Evolutionary conservation across 2,329 filamentous ascomycete genomes (phyloP).

Genomic region (Epicoccum sorghinum): DNA sequence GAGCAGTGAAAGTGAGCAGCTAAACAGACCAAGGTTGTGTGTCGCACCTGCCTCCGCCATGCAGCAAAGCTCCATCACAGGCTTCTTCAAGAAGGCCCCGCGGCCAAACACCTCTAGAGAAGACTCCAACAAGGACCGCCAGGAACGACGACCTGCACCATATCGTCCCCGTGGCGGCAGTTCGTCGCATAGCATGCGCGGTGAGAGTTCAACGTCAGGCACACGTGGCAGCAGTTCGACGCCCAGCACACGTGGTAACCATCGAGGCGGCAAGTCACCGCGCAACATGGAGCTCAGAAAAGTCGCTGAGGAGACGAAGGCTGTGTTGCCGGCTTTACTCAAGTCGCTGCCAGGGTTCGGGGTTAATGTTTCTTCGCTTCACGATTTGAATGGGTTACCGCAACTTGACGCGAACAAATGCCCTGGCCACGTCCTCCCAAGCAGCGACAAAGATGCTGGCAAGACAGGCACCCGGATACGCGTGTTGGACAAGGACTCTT

Average conservation of each 20-base stretch:
- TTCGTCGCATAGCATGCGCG: constrained; percentile 5
- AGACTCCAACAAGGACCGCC: constrained; percentile 1
- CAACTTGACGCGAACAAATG: constrained; percentile 28
- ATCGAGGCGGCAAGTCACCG: constrained; percentile 25
- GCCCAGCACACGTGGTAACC: constrained; percentile 12
- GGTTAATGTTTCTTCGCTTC: constrained; percentile 24
- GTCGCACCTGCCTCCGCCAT: constrained; percentile 13
- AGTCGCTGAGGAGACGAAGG: constrained; percentile 35
- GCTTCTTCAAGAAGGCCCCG: constrained; percentile 22
- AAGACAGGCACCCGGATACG: constrained; percentile 34
- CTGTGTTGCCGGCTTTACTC: constrained; percentile 30
- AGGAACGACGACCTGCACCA: constrained; percentile 20
- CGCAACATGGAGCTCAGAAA: constrained; percentile 32
- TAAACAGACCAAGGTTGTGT: neutral
- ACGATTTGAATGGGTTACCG: constrained; percentile 22
- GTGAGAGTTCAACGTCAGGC: neutral
- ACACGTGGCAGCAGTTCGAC: neutral
- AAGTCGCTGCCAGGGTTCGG: constrained; percentile 24
- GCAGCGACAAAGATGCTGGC: constrained; percentile 21
- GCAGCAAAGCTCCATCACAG: constrained; percentile 31
- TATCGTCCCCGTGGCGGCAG: constrained; percentile 16
- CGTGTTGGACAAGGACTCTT: constrained; percentile 42
- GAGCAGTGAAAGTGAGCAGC: too few relatives aligned
- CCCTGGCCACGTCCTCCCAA: constrained; percentile 26
- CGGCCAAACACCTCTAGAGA: constrained; percentile 10